phyloP scores from a whole-genome alignment of 1,284 basidiomycete genomes.

The Ustilago lituana region DNA sequence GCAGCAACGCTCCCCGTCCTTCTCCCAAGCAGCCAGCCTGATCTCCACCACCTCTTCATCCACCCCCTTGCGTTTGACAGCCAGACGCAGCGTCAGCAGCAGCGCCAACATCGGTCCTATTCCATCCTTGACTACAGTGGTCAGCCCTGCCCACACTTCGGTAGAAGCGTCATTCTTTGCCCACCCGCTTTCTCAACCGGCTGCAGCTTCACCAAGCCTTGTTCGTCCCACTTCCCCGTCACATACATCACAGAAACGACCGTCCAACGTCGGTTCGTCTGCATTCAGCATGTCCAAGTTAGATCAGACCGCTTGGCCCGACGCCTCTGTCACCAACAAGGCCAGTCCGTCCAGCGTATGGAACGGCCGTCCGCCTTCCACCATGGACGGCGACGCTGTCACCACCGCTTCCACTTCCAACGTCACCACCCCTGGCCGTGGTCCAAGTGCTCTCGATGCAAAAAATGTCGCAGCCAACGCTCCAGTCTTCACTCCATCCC shows the following conservation, averaged over 20 bases:
- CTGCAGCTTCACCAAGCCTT: not conserved
- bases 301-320: conserved; percentile 35
- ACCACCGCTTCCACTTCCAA: conserved; percentile 40
- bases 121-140: conserved; percentile 10
- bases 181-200: not conserved
- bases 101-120: conserved; percentile 10
- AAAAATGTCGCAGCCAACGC: conserved; percentile 19
- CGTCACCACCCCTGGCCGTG: conserved; percentile 40
- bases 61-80: conserved; percentile 1
- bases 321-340: conserved; percentile 20
- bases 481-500: conserved; percentile 32
- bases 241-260: conserved; percentile 7
- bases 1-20: conserved; percentile 29
- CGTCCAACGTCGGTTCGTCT: conserved; percentile 6
- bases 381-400: conserved; percentile 40
- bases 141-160: not conserved
- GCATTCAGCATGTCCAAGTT: conserved; percentile 30
- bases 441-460: conserved; percentile 17
- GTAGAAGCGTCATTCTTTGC: conserved; percentile 6
- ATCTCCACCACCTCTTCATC: not conserved
- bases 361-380: conserved; percentile 35
- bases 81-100: conserved; percentile 32
- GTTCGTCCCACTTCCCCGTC: not conserved
- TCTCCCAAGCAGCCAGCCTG: conserved; percentile 9
- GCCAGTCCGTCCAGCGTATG: conserved; percentile 43